Evolutionary conservation across 2,329 filamentous ascomycete genomes (phyloP), one percentile per base, ranked within the genome.

Genomic region (Coniochaeta prunicola): DNA sequence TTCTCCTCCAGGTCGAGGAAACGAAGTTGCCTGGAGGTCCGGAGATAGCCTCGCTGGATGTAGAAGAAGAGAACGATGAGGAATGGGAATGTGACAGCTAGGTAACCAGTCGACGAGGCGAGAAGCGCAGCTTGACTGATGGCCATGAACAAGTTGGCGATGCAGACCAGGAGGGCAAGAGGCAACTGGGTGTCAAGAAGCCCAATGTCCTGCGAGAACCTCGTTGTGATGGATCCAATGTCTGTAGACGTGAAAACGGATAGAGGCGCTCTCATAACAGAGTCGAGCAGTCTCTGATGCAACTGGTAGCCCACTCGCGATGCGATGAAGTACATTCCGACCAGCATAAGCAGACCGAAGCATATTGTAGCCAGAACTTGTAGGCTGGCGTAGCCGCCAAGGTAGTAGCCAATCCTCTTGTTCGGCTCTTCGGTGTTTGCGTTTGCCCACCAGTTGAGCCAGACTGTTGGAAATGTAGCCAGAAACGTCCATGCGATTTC

Each of bases 11-110:
- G 57, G 21, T 86, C 82, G 6, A 86, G 67, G 17, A 83, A 74
- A 57, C 83, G 76, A 2, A 86, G 64, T 64, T 86, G 83, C 0
- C 82, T 72, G 1, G 82, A 85, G 0, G 83, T 86, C 0, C 79
- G 74, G 2, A 86, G 73, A 62, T 86, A 86, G 57, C 80, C 73
- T 55, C 74, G 78, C 61, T 84, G 82, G 0, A 85, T 67, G 2
- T 73, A 57, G 59, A 77, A 83, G 1, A 83, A 61, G 1, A 76
- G 62, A 0, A 67, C 66, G n/a, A 77, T 59, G 2, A 82, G 65
- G 2, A 79, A 65, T 0, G 81, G 81, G 56, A 84, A 77, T 0
- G 73, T 71, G n/a, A 77, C 70, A n/a, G 56, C 64, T 4, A 64
- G 42, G 36, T 60, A 63, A 15, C 40, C 54, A 1, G 13, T 61